These are phyloP conservation scores for Paragyromitra xinjiangensis DNA, from an alignment of 495 filamentous ascomycete species.

Conservation along the genomic window DNA sequence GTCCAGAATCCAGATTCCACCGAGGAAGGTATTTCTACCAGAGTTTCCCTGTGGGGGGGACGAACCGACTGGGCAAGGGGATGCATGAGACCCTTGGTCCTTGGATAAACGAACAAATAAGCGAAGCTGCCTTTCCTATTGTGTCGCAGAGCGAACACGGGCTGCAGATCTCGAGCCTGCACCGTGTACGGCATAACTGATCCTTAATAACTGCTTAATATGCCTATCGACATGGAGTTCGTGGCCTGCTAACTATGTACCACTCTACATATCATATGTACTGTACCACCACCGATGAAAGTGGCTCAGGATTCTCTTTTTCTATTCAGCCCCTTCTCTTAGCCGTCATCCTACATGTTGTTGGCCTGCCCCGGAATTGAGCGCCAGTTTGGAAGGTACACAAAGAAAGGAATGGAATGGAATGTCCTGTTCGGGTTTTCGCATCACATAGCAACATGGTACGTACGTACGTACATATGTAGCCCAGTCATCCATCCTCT, in stretches of 20 bases:
- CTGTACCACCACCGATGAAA: constrained; percentile 22
- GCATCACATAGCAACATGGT: constrained; percentile 36
- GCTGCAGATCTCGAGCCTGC: constrained; percentile 49
- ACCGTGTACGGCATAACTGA: constrained; percentile 45
- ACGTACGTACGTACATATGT: constrained; percentile 1
- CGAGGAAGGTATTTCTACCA: constrained; percentile 47
- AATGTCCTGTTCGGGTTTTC: constrained; percentile 40
- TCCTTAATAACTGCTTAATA: constrained; percentile 52
- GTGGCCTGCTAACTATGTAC: constrained; percentile 36
- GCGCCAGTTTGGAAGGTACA: constrained; percentile 50
- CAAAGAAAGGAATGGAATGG: constrained; percentile 34
- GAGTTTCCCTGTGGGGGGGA: constrained; percentile 45
- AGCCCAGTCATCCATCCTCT: constrained; percentile 41
- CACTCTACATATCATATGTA: constrained; percentile 41
- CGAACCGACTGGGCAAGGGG: constrained; percentile 49
- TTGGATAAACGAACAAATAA: constrained; percentile 49
- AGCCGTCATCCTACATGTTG: constrained; percentile 49
- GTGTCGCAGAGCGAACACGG: constrained; percentile 49
- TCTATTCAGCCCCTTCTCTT: constrained; percentile 47
- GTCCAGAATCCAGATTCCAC: constrained; percentile 46
- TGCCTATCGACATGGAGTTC: constrained; percentile 45
- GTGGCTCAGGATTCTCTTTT: constrained; percentile 40
- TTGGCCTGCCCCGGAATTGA: constrained; percentile 49
- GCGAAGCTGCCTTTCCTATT: constrained; percentile 47
- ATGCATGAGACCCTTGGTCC: constrained; percentile 37